Evolutionary conservation across 2,329 filamentous ascomycete species (phyloP).

Genomic region (Diaporthe citrichinensis): DNA sequence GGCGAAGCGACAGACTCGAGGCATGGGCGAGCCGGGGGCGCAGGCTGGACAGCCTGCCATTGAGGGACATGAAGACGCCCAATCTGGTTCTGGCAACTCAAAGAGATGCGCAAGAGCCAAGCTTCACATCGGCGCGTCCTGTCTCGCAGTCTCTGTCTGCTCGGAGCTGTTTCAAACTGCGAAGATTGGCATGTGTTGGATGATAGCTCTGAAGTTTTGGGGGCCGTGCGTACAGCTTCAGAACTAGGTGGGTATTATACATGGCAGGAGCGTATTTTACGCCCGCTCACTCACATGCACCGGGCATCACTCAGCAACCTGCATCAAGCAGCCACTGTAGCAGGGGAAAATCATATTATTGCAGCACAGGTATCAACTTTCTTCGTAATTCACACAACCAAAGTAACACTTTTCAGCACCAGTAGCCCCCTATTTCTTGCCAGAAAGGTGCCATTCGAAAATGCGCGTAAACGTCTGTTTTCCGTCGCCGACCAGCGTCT

Average conservation of each 20-base stretch:
- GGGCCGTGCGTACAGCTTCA: neutral
- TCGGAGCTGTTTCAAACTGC: neutral
- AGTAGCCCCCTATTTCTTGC: slow-evolving; percentile 43
- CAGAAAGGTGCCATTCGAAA: slow-evolving; percentile 84
- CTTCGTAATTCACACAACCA: neutral
- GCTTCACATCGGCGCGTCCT: slow-evolving; percentile 40
- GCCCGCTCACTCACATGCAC: neutral
- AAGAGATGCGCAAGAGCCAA: slow-evolving; percentile 27
- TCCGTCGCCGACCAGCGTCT: slow-evolving; percentile 81
- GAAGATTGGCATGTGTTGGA: neutral
- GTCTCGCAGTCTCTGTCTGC: neutral
- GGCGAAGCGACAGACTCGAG: slow-evolving; percentile 7
- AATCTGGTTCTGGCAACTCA: slow-evolving; percentile 22
- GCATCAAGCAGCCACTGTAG: neutral
- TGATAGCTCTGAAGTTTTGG: slow-evolving; percentile 13
- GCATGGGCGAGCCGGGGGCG: slow-evolving; percentile 39
- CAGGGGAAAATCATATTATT: neutral
- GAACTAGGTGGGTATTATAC: neutral
- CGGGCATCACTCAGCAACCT: neutral
- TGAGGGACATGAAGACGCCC: slow-evolving; percentile 42
- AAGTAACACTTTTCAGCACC: neutral
- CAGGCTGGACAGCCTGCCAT: slow-evolving; percentile 44
- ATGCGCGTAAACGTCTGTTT: slow-evolving; percentile 84
- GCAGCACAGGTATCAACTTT: slow-evolving; percentile 14
- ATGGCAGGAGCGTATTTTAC: slow-evolving; percentile 12